Conservation (phyloP, 2,329 filamentous ascomycete species). For the Xylaria sp. region DNA sequence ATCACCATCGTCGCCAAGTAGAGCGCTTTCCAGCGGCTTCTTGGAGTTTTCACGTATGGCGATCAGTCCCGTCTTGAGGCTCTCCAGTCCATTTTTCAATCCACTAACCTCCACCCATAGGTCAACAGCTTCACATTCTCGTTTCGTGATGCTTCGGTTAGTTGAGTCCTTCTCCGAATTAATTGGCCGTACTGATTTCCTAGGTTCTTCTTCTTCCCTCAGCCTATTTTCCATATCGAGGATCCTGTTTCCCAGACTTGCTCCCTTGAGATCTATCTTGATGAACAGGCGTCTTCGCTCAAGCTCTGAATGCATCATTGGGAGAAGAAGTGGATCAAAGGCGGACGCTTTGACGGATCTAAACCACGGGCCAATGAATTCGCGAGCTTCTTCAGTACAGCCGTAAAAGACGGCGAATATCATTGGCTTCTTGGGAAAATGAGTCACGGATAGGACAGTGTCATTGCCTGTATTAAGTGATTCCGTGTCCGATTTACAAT, state of each 20-base stretch:
- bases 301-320: conserved; percentile 37
- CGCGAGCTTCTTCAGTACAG: conserved; percentile 21
- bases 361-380: conserved; percentile 1
- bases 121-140: conserved; percentile 34
- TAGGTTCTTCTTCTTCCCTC: neutral
- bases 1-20: neutral
- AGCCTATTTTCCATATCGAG: conserved; percentile 34
- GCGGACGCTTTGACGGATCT: conserved; percentile 2
- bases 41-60: conserved; percentile 26
- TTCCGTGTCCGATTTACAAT: conserved; percentile 40
- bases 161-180: neutral
- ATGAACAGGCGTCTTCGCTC: conserved; percentile 37
- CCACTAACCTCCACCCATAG: conserved; percentile 35
- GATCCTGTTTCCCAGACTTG: conserved; percentile 30
- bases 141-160: conserved; percentile 20
- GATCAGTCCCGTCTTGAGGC: conserved; percentile 26
- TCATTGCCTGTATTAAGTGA: conserved; percentile 25
- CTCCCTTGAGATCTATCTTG: conserved; percentile 17
- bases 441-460: conserved; percentile 39
- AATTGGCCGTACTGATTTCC: neutral
- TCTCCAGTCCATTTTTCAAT: conserved; percentile 38
- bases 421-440: conserved; percentile 30
- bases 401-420: conserved; percentile 40
- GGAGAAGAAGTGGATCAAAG: conserved; percentile 38
- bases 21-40: neutral